Percentiles rank a stretch among this genome's conserved stretches.
These are phyloP conservation scores for Mycena floridula DNA, from an alignment of 768 basidiomycete genomes.

Conservation along the genomic window DNA sequence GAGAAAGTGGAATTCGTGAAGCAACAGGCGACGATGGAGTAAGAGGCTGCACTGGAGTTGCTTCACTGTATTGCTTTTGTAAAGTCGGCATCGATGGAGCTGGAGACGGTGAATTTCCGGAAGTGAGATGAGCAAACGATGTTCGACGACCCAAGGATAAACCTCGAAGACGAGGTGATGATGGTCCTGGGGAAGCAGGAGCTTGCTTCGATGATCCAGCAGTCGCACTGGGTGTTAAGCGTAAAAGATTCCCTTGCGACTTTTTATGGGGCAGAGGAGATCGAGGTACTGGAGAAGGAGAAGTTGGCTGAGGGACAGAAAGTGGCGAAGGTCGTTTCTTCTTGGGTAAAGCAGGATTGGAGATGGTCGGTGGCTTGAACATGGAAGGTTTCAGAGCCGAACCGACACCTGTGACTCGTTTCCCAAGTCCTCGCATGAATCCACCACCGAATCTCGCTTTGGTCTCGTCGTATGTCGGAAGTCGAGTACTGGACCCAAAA, in stretches of 20 bases:
- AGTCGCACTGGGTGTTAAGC: too few species aligned
- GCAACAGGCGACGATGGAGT: not conserved
- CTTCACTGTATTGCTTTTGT: conserved; percentile 1
- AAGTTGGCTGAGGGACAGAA: conserved; percentile 13
- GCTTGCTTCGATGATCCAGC: too few species aligned
- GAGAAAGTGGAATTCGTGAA: too few species aligned
- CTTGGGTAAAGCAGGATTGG: not conserved
- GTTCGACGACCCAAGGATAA: conserved; percentile 14
- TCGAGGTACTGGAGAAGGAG: conserved; percentile 12
- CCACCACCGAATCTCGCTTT: not conserved
- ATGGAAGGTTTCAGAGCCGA: conserved; percentile 17
- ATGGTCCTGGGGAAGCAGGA: conserved; percentile 4
- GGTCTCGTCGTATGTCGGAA: not conserved
- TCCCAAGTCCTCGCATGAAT: not conserved
- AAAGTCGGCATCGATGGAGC: conserved; percentile 6
- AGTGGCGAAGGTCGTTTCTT: conserved; percentile 30
- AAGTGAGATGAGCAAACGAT: conserved; percentile 19
- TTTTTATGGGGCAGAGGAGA: too few species aligned
- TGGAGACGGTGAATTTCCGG: conserved; percentile 7
- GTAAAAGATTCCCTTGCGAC: too few species aligned
- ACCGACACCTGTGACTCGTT: conserved; percentile 2
- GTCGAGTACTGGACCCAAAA: conserved; percentile 8
- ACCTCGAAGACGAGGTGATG: conserved; percentile 8
- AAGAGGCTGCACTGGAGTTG: conserved; percentile 1
- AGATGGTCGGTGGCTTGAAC: conserved; percentile 10